Base-by-base conservation (phyloP, 148 eudicot species). In the Amaranthus palmeri region DNA sequence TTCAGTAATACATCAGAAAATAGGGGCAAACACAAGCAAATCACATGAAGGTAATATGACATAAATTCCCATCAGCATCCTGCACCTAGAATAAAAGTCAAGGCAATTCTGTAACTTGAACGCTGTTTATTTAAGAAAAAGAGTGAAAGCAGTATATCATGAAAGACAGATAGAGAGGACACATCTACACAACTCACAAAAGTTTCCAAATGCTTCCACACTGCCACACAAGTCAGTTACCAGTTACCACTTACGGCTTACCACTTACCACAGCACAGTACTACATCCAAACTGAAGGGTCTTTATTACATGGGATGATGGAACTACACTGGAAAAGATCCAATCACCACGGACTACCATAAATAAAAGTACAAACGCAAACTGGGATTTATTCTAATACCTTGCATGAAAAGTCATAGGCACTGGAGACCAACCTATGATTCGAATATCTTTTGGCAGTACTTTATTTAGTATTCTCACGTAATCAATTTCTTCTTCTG, bases 361-460 rank as follows among this genome's bases (percentile, higher is more conserved):
- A 41, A 36, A 3, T 40, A 61, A 13, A 40, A n/a, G 4, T 45
- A 45, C 51, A 15, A 4, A 68, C 68, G 5, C 2, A 25, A 49
- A 65, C 3, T 7, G 10, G 48, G 12, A 70, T 13, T 13, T 8
- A 54, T 25, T 18, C 7, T 75, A 70, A 73, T 69, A 93, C 98
- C 98, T 91, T 79, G 98, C 98, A 78, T 90, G 90, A 76, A 93
- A 86, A 84, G 86, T 90, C 76, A 63, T 62, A 56, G 93, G 88
- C 79, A 81, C 96, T 77, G 96, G 91, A 79, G 90, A 86, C 98
- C 98, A 93, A 59, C 97, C 88, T 76, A 86, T 74, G 60, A 93
- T 80, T 72, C 96, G 86, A 70, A 93, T 88, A 77, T 93, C 98
- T 72, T 86, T 81, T 54, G 98, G 98, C 76, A 91, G 98, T 48